A percentile compares a stretch with the other conserved stretches of the same genome.
These are phyloP conservation scores for Aspergillus viridinutans DNA, from an alignment of 2,329 filamentous ascomycete species.

Conservation along the genomic window DNA sequence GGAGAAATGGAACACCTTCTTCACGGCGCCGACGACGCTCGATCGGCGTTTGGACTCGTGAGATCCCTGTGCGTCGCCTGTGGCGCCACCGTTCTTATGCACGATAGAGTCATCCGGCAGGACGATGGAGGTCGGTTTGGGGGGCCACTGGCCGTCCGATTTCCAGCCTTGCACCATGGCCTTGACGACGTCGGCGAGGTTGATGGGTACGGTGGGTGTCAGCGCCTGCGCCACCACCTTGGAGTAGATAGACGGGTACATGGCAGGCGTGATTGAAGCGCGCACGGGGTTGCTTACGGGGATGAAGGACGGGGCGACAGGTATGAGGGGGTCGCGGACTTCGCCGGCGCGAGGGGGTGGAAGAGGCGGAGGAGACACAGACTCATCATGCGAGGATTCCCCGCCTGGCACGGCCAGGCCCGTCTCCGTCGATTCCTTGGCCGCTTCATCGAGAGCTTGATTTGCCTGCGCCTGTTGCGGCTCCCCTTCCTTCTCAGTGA, in stretches of 20 bases:
- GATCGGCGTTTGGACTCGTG: conserved; percentile 25
- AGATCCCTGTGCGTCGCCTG: conserved; percentile 13
- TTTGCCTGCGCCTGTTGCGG: conserved; percentile 11
- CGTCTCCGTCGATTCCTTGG: conserved; percentile 23
- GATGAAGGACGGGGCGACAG: conserved; percentile 68
- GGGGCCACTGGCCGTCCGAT: conserved; percentile 88
- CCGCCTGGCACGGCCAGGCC: conserved; percentile 25
- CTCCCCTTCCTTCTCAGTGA: conserved; percentile 17
- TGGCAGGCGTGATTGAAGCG: conserved; percentile 65
- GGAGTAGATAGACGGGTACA: conserved; percentile 80
- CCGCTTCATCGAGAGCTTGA: conserved; percentile 17
- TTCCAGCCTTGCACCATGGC: conserved; percentile 90
- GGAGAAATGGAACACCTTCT: conserved; percentile 38
- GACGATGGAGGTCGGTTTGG: conserved; percentile 45
- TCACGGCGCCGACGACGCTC: conserved; percentile 37
- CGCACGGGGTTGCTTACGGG: conserved; percentile 72
- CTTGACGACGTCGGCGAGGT: conserved; percentile 73
- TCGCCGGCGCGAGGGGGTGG: conserved; percentile 15
- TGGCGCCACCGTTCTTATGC: conserved; percentile 12
- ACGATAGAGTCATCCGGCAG: conserved; percentile 26
- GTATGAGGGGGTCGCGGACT: conserved; percentile 60
- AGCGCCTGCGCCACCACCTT: conserved; percentile 78
- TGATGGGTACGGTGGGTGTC: conserved; percentile 83
- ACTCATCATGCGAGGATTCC: conserved; percentile 31
- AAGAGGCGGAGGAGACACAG: conserved; percentile 27